phyloP scores from a whole-genome alignment of 352 stramenopile species.

The Globisporangium lucens region DNA sequence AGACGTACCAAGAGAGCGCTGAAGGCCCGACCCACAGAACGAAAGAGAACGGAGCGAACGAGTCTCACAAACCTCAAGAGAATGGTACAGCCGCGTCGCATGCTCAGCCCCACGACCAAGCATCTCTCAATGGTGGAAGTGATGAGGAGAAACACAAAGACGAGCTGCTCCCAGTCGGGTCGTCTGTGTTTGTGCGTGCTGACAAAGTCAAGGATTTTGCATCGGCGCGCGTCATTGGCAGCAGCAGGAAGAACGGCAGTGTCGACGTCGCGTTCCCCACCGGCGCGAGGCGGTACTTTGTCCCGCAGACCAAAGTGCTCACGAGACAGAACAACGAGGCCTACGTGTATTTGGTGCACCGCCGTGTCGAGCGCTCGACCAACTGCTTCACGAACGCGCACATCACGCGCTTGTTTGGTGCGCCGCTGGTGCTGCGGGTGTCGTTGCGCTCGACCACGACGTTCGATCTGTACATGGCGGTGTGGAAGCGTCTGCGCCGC shows the following conservation, averaged over 20 bases:
- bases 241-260: slow-evolving; percentile 45
- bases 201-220: slow-evolving; percentile 65
- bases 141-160: not conserved
- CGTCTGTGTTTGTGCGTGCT: slow-evolving; percentile 58
- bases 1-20: not conserved
- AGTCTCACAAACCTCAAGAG: not conserved
- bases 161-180: slow-evolving; percentile 35
- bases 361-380: slow-evolving; percentile 74
- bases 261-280: slow-evolving; percentile 69
- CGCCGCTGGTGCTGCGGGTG: slow-evolving; percentile 68
- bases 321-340: slow-evolving; percentile 47
- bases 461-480: slow-evolving; percentile 73
- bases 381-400: slow-evolving; percentile 81
- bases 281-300: slow-evolving; percentile 56
- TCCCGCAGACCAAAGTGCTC: slow-evolving; percentile 55
- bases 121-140: no score
- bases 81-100: not conserved
- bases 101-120: not conserved
- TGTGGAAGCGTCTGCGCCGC: slow-evolving; percentile 73
- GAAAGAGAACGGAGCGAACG: slow-evolving; percentile 17
- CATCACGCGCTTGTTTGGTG: slow-evolving; percentile 76
- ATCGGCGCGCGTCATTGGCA: slow-evolving; percentile 65
- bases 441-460: slow-evolving; percentile 57
- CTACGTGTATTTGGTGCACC: slow-evolving; percentile 81
- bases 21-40: not conserved